Percentiles rank a stretch among this genome's conserved stretches.
Conservation (phyloP, 495 filamentous ascomycete species). For the Talaromyces liani region DNA sequence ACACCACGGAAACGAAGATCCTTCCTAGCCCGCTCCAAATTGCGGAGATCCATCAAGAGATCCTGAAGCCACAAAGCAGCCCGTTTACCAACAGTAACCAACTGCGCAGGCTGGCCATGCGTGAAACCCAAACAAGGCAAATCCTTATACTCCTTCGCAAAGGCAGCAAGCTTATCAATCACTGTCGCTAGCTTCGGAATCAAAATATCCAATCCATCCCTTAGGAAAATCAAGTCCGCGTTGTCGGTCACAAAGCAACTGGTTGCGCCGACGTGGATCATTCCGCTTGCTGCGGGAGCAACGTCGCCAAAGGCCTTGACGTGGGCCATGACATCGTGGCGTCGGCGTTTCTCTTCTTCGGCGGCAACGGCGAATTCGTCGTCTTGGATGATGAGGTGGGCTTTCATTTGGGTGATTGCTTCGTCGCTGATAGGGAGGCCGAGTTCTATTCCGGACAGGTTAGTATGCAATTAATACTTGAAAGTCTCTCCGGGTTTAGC, state of each 20-base stretch:
- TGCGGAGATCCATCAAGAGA: slow-evolving; percentile 76
- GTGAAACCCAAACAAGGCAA: slow-evolving; percentile 63
- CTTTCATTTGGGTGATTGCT: slow-evolving; percentile 67
- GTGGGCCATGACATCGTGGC: slow-evolving; percentile 68
- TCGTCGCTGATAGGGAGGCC: slow-evolving; percentile 41
- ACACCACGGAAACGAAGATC: slow-evolving; percentile 79
- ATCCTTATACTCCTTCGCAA: slow-evolving; percentile 70
- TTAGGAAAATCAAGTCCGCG: slow-evolving; percentile 77
- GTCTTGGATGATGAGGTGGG: slow-evolving; percentile 65
- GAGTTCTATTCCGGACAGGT: slow-evolving; percentile 26
- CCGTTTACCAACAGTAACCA: slow-evolving; percentile 78
- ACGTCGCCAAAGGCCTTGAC: slow-evolving; percentile 65
- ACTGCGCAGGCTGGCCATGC: slow-evolving; percentile 74
- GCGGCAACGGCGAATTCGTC: slow-evolving; percentile 69
- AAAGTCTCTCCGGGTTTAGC: no score
- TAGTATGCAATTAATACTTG: slow-evolving; percentile 17
- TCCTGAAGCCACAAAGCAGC: slow-evolving; percentile 83
- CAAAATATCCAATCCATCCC: slow-evolving; percentile 66
- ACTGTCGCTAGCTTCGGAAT: slow-evolving; percentile 81
- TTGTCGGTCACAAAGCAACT: slow-evolving; percentile 74
- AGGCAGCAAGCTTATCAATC: slow-evolving; percentile 69
- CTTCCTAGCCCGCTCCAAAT: slow-evolving; percentile 66
- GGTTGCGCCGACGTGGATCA: slow-evolving; percentile 65
- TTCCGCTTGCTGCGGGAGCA: slow-evolving; percentile 76
- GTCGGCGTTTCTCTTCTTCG: slow-evolving; percentile 70